Base-by-base conservation (phyloP, 2,329 filamentous ascomycete genomes). In the Diatrype stigma region DNA sequence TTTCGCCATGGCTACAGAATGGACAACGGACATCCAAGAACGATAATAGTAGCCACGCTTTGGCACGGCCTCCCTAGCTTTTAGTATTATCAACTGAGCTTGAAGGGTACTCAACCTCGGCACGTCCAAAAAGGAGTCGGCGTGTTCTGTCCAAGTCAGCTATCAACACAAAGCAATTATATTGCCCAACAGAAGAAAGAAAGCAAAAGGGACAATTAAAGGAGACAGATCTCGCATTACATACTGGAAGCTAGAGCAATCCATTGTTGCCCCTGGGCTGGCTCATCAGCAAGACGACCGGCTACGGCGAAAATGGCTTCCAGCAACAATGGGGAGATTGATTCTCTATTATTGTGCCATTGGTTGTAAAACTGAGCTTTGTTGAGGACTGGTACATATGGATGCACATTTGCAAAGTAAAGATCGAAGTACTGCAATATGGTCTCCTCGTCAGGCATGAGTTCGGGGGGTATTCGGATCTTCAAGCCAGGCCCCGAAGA, bases 21-120 rank as follows among this genome's bases (percentile, higher is more conserved):
- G 90, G 48, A 96, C 93, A 19, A 96, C 84, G 5, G 89, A 90
- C 84, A 96, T 96, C 93, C 94, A 97, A 0, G 94, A 97, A 35
- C 93, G 86, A 70, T 94, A 97, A 69, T 94, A 97, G 66, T 97
- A 97, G 1, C 94, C 94, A 53, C 90, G 85, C 65, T 96, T 96
- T 0, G 93, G 92, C 8, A 88, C 85, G n/a, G 89, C 88, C 69
- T 97, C 93, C 56, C 91, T 82, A 1, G 93, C 94, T 68, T 97
- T 97, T 42, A 96, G 73, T 17, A 96, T 78, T 42, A 97, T 85
- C 42, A 96, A 73, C 54, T 96, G 76, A 3, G 91, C 93, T 70
- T 97, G 93, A 10, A 97, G 84, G 0, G 94, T 97, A 70, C 90
- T 96, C 45, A 97, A 66, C 46, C 93, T 81, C 2, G 93, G 91